phyloP scores from a whole-genome alignment of 352 stramenopile genomes.

The Phytopythium cucurbitacearum region DNA sequence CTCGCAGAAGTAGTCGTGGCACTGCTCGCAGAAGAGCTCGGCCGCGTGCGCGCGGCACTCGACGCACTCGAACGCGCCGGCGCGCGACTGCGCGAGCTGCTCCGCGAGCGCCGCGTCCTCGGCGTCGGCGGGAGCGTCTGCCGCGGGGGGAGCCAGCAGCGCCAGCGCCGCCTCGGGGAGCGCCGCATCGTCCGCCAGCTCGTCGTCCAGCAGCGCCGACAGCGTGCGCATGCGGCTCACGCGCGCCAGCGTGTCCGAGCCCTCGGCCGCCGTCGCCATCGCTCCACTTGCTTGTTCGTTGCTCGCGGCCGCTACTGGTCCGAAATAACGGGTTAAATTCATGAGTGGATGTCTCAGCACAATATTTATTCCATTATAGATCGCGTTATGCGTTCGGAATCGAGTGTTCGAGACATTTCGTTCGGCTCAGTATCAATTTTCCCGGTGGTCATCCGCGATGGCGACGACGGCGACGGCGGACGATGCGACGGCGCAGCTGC shows the following conservation, averaged over 20 bases:
- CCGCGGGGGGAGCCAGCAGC: conserved; percentile 35
- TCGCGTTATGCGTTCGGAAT: no score
- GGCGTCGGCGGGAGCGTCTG: conserved; percentile 8
- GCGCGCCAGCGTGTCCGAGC: conserved; percentile 29
- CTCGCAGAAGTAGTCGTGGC: conserved; percentile 86
- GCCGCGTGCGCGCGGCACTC: conserved; percentile 65
- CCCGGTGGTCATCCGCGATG: not conserved
- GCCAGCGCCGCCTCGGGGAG: conserved; percentile 39
- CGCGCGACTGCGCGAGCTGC: conserved; percentile 22
- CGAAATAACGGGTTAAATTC: no score
- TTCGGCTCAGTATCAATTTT: no score
- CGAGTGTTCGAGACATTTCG: no score
- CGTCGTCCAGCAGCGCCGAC: conserved; percentile 75
- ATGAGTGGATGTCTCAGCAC: no score
- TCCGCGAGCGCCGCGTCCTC: conserved; percentile 20
- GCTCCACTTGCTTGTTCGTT: no score
- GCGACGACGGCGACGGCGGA: not conserved
- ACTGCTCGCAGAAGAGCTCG: conserved; percentile 85
- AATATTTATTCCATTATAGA: no score
- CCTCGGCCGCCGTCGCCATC: conserved; percentile 6
- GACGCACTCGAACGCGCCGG: conserved; percentile 55
- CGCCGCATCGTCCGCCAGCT: conserved; percentile 48
- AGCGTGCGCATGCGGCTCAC: conserved; percentile 76
- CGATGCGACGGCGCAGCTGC: conserved; percentile 23
- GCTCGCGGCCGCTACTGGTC: no score